Base-by-base conservation (phyloP, 1,284 basidiomycete genomes). In the Wolfiporia cocos region DNA sequence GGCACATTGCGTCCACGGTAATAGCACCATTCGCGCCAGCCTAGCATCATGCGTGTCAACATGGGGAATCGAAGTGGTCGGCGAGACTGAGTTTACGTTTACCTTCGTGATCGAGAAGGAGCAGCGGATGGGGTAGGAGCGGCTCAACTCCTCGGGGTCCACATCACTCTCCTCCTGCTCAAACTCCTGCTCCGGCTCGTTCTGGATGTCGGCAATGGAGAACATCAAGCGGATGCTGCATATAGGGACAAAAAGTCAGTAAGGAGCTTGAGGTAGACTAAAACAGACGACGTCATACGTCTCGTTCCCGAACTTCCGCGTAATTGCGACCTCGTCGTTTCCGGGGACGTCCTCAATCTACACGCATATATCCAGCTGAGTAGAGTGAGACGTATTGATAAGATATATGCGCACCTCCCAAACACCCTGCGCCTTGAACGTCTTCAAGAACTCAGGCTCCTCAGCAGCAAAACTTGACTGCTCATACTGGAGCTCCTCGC, bases 221-320 rank as follows among this genome's bases (percentile, higher is more conserved):
- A 92, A 92, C 66, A 89, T 78, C 54, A 89, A 57, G 17, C 83
- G 83, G 58, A 92, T 76, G 50, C 86, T 89, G 35, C 20, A 40
- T 21, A 28, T 20, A 37, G n/a, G 45, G 24, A 28, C 11, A n/a
- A n/a, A n/a, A n/a, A n/a, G n/a, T n/a, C n/a, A n/a, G n/a, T n/a
- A n/a, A n/a, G n/a, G n/a, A n/a, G n/a, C n/a, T n/a, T n/a, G n/a
- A n/a, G n/a, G n/a, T n/a, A n/a, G n/a, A 5, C 30, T 10, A 23
- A 17, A 15, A 41, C 24, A 43, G 33, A 24, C 23, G 19, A 35
- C 51, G 32, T 28, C 11, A 17, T n/a, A 93, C 91, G 70, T 77
- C 68, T 99, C 94, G 59, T 92, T 92, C 50, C 92, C 94, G 61
- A 93, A 98, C 53, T 82, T 83, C 49, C 94, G 81, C 23, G 69